A percentile compares a stretch with the other conserved stretches of the same genome.
Evolutionary conservation across 768 basidiomycete species (phyloP).

Genomic region (Mycena leptocephala): DNA sequence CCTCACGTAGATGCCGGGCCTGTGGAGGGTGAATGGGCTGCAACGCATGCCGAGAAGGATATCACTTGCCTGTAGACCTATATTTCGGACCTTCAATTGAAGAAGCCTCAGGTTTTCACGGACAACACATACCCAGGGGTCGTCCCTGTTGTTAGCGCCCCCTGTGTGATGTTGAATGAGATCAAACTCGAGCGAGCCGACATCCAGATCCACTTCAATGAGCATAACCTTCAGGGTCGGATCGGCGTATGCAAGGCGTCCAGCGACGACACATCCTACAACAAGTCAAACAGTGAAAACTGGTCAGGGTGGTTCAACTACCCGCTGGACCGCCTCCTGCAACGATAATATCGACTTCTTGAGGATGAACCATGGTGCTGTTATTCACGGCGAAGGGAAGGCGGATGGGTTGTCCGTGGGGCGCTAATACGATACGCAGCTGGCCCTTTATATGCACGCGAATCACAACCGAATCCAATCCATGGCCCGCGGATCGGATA

Average conservation of each 20-base stretch:
- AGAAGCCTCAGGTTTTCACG: too few relatives aligned
- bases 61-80: constrained; percentile 65
- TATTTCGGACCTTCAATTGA: too few relatives aligned
- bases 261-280: constrained; percentile 78
- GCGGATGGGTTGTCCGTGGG: too few relatives aligned
- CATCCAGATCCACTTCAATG: constrained; percentile 73
- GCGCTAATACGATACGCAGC: too few relatives aligned
- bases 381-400: too few relatives aligned
- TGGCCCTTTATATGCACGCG: too few relatives aligned
- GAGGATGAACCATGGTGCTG: constrained; percentile 67
- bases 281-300: not conserved
- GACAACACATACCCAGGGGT: constrained; percentile 76
- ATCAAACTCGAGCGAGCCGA: not conserved
- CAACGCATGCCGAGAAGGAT: not conserved
- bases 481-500: too few relatives aligned
- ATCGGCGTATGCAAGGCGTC: constrained; percentile 80
- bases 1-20: constrained; percentile 78
- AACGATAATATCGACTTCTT: constrained; percentile 83
- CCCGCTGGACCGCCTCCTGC: constrained; percentile 80
- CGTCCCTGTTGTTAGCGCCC: constrained; percentile 81
- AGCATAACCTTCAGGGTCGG: constrained; percentile 84
- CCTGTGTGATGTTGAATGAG: constrained; percentile 48
- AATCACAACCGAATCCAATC: too few relatives aligned
- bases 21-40: constrained; percentile 35
- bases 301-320: constrained; percentile 28